Conservation (phyloP, 768 basidiomycete species). For the Leccinum uliginosum region DNA sequence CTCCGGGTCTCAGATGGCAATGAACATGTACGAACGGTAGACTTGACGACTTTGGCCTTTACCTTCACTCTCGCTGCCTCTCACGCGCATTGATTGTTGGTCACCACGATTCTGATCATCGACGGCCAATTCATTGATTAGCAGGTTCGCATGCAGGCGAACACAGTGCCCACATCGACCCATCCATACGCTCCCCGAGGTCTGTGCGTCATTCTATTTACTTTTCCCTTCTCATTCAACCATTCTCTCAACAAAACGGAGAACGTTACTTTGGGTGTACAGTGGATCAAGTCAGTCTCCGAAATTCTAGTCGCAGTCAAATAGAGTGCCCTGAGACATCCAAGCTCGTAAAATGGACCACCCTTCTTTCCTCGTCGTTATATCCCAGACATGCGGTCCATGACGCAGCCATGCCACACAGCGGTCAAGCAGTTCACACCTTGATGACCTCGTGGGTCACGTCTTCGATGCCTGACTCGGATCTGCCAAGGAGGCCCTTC, state of each 20-base stretch:
- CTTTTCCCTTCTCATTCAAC: not conserved
- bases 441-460: slow-evolving; percentile 1
- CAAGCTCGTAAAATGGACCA: too few relatives aligned
- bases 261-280: not conserved
- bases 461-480: not conserved
- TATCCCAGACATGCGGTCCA: not conserved
- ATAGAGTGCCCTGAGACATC: not conserved
- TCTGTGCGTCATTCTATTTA: not conserved
- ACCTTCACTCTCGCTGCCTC: not conserved
- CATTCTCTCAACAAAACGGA: not conserved
- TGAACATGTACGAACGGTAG: too few relatives aligned
- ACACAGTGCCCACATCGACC: not conserved
- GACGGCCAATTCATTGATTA: not conserved
- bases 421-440: slow-evolving; percentile 1
- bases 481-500: not conserved
- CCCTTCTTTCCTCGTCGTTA: not conserved
- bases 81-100: not conserved
- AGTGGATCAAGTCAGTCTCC: not conserved
- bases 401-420: not conserved
- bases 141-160: not conserved
- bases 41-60: not conserved
- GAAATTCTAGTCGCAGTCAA: not conserved
- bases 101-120: not conserved
- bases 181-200: too few relatives aligned
- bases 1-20: too few relatives aligned